Evolutionary conservation across 495 filamentous ascomycete genomes (phyloP).

Genomic region (Aspergillus heteromorphus): DNA sequence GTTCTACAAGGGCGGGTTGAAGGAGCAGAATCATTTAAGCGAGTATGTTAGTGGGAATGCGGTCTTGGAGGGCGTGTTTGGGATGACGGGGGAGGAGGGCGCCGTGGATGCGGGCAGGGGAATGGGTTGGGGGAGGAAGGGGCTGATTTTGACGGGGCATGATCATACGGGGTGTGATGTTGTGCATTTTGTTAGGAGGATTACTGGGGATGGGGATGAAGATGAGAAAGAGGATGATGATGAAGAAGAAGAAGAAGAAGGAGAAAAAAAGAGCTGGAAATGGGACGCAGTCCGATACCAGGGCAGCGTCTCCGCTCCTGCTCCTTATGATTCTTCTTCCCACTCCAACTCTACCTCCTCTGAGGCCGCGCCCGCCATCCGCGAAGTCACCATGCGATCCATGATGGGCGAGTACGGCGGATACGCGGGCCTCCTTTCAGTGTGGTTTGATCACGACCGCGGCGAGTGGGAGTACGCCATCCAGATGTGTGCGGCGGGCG

Average conservation of each 20-base stretch:
- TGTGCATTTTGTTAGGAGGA: constrained; percentile 65
- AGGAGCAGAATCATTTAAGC: constrained; percentile 88
- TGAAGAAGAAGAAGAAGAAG: constrained; percentile 10
- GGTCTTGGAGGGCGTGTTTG: constrained; percentile 74
- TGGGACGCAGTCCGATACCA: neutral
- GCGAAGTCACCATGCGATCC: constrained; percentile 90
- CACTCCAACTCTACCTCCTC: no score
- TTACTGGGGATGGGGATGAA: neutral
- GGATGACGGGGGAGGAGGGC: constrained; percentile 56
- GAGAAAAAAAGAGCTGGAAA: constrained; percentile 2
- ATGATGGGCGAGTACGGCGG: constrained; percentile 97
- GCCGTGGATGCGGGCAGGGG: no score
- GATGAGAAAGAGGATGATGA: constrained; percentile 9
- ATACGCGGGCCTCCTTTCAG: constrained; percentile 77
- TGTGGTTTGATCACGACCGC: constrained; percentile 72
- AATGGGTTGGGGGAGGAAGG: constrained; percentile 61
- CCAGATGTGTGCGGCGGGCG: constrained; percentile 66
- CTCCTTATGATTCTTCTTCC: no score
- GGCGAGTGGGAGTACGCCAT: constrained; percentile 78
- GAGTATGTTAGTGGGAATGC: constrained; percentile 52
- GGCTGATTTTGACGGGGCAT: constrained; percentile 82
- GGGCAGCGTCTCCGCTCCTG: neutral
- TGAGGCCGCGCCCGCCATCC: constrained; percentile 42
- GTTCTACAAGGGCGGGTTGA: constrained; percentile 57
- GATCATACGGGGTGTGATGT: constrained; percentile 93